Conservation (phyloP, 352 stramenopile species). For the Phytophthora brassicae region DNA sequence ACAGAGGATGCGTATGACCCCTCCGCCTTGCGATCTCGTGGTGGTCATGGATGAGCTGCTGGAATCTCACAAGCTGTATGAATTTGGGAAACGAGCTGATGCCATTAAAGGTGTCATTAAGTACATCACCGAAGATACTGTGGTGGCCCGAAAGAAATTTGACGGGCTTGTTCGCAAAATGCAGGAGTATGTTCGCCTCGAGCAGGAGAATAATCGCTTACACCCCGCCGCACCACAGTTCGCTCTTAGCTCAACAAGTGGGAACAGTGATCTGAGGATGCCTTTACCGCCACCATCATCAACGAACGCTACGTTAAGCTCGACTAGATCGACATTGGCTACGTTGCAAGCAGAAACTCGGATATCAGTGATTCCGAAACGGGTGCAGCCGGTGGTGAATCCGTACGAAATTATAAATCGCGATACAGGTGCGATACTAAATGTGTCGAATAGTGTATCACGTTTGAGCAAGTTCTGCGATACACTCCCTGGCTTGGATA, state of each 20-base stretch:
- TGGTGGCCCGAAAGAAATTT: constrained; percentile 59
- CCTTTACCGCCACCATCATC: constrained; percentile 13
- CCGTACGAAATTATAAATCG: constrained; percentile 59
- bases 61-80: constrained; percentile 74
- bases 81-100: constrained; percentile 57
- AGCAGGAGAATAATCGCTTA: constrained; percentile 36
- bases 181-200: constrained; percentile 51
- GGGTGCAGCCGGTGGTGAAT: constrained; percentile 23
- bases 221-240: neutral
- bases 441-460: constrained; percentile 60
- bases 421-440: constrained; percentile 69
- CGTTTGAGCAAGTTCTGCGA: constrained; percentile 82
- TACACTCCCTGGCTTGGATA: constrained; percentile 77
- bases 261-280: constrained; percentile 13
- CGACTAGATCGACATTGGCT: constrained; percentile 16
- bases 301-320: constrained; percentile 1
- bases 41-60: constrained; percentile 78
- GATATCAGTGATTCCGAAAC: constrained; percentile 12
- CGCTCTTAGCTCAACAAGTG: neutral
- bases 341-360: constrained; percentile 18
- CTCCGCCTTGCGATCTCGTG: constrained; percentile 65
- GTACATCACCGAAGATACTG: constrained; percentile 56
- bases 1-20: constrained; percentile 41
- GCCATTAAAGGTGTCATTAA: constrained; percentile 52
- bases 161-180: constrained; percentile 60